A percentile compares a stretch with the other conserved stretches of the same genome.
Conservation (phyloP, 169 alveolate genomes). For the Plasmodium gallinaceum region DNA sequence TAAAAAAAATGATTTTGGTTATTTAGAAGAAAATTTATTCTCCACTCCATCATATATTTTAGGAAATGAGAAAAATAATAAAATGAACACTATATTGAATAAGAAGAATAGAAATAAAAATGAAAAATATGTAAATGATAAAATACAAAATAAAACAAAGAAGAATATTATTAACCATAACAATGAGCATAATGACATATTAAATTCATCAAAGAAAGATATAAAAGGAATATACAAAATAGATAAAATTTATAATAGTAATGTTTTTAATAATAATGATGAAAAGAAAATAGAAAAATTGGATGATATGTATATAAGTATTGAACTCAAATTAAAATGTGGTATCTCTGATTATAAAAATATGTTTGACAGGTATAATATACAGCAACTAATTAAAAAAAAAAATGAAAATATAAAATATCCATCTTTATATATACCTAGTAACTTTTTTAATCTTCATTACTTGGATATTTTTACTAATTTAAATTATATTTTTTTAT, state of each 20-base stretch:
- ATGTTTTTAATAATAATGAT: not conserved
- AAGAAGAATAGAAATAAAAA: not conserved
- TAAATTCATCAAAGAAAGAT: too few relatives aligned
- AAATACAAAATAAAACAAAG: too few relatives aligned
- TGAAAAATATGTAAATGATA: too few relatives aligned
- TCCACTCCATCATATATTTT: conserved; percentile 35
- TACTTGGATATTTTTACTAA: conserved; percentile 57
- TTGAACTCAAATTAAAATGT: conserved; percentile 84
- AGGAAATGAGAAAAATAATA: not conserved
- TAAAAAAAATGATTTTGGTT: conserved; percentile 25
- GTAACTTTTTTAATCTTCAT: conserved; percentile 37
- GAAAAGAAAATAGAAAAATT: not conserved
- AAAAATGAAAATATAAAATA: conserved; percentile 52
- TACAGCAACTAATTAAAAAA: conserved; percentile 81
- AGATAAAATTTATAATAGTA: too few relatives aligned
- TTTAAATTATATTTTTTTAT: conserved; percentile 56
- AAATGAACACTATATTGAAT: not conserved
- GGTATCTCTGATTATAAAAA: conserved; percentile 81
- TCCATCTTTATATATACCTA: conserved; percentile 62
- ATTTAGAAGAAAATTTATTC: conserved; percentile 72
- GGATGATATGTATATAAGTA: conserved; percentile 57
- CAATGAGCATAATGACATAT: too few relatives aligned
- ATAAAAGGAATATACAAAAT: too few relatives aligned
- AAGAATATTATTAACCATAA: too few relatives aligned
- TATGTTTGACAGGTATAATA: conserved; percentile 79